phyloP scores from a whole-genome alignment of 1,284 basidiomycete species.

The Pseudozyma thailandica region DNA sequence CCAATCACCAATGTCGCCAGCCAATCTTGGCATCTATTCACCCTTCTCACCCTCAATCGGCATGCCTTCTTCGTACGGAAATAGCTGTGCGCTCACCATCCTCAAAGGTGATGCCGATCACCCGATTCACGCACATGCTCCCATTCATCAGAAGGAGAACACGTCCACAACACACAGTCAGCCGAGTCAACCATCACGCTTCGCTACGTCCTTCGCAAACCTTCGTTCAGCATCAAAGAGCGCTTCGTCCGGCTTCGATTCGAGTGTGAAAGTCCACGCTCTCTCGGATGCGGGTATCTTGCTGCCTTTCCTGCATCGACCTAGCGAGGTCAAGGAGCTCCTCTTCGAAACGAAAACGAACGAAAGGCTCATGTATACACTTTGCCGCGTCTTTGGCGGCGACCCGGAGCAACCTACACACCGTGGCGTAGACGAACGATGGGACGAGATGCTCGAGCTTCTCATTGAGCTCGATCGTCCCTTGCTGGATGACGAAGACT shows the following conservation, averaged over 20 bases:
- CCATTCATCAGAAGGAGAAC: constrained; percentile 27
- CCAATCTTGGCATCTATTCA: constrained; percentile 11
- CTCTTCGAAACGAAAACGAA: constrained; percentile 44
- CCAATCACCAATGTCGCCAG: constrained; percentile 11
- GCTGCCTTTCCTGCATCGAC: constrained; percentile 50
- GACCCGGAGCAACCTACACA: constrained; percentile 5
- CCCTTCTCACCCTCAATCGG: constrained; percentile 16
- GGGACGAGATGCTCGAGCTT: constrained; percentile 51
- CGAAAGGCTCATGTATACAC: constrained; percentile 26
- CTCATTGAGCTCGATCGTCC: constrained; percentile 42
- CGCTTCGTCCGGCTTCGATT: constrained; percentile 20
- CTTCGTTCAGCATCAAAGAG: constrained; percentile 16
- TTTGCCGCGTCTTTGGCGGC: constrained; percentile 47
- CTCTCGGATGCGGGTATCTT: constrained; percentile 42
- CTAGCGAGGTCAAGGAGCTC: constrained; percentile 41
- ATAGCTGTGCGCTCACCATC: constrained; percentile 46
- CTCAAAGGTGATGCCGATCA: constrained; percentile 36
- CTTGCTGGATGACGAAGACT: constrained; percentile 45
- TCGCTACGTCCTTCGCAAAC: constrained; percentile 37
- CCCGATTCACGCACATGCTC: constrained; percentile 32
- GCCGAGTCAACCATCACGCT: constrained; percentile 21
- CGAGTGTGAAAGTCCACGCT: constrained; percentile 41
- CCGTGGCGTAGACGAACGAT: constrained; percentile 37
- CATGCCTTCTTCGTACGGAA: constrained; percentile 16
- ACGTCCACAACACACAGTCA: not conserved